Evolutionary conservation across 2,329 filamentous ascomycete species (phyloP), one percentile per base, ranked within the genome.

Genomic region (Fusarium nygamai): DNA sequence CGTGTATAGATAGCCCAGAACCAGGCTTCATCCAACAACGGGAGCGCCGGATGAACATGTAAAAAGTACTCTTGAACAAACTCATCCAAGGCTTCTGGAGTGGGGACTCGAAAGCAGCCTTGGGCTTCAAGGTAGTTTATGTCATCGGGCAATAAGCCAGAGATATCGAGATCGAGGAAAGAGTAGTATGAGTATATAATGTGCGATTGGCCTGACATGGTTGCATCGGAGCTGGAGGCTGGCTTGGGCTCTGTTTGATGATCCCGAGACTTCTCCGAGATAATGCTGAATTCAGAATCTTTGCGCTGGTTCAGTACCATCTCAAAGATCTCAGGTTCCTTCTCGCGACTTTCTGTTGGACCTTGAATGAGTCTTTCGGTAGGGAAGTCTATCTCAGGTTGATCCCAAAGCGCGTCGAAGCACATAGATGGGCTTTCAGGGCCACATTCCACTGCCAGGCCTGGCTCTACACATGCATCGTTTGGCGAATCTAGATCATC

Each of bases 21-120:
- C 20, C 51, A 54, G 10, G 51, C 51, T 54, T 54, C 51, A 54
- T 54, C 51, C 5, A 54, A 19, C 2, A 54, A 12, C 10, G 34
- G 51, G 17, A 54, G 51, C 34, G 51, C 33, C 4, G 51, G 51
- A 12, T 54, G 34, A 29, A 54, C 51, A 29, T 54, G 34, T n/a
- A 54, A 39, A 29, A 54, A 54, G 24, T 54, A 54, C 20, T 54
- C 51, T 54, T 29, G 24, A 22, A 54, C 24, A 29, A 39, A 54
- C 27, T 54, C 51, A 39, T 74, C 69, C 12, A 59, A 31, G 20
- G 60, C 59, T 44, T 67, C 59, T 10, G 62, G 59, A 29, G 54
- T 46, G n/a, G 71, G 71, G 6, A 73, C 56, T 19, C 61, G 48
- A 31, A 74, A 70, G 27, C 71, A 74, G 11, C 69, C 62, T 50